Percentiles rank a stretch among this genome's conserved stretches.
These are phyloP conservation scores for Pseudophaeomoniella oleicola DNA, from an alignment of 2,329 filamentous ascomycete genomes.

Conservation along the genomic window DNA sequence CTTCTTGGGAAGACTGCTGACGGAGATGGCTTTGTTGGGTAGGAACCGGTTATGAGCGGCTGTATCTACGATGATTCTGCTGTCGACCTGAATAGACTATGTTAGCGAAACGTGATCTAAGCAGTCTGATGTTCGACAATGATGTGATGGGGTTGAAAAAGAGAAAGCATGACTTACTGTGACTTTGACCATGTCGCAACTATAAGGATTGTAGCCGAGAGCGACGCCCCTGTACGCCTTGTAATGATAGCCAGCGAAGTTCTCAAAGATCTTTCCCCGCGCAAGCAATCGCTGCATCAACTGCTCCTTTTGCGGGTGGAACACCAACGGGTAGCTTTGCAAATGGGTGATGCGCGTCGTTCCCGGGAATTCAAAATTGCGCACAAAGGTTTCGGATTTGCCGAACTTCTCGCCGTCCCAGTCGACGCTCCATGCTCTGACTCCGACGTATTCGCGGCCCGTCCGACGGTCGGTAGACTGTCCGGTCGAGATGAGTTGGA, in stretches of 20 bases:
- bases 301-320: conserved; percentile 24
- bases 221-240: conserved; percentile 33
- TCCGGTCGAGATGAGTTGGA: conserved; percentile 13
- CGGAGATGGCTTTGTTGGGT: conserved; percentile 20
- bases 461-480: conserved; percentile 1
- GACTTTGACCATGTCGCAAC: conserved; percentile 14
- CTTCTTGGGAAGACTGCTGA: conserved; percentile 4
- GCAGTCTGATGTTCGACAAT: too few species aligned
- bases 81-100: conserved; percentile 15
- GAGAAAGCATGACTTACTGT: neutral
- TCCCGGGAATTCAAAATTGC: conserved; percentile 20
- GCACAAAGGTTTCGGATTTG: conserved; percentile 14
- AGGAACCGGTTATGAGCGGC: conserved; percentile 35
- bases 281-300: conserved; percentile 25
- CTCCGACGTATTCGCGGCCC: conserved; percentile 4
- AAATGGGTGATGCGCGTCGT: conserved; percentile 28
- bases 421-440: conserved; percentile 15
- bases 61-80: conserved; percentile 37
- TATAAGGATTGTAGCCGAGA: conserved; percentile 14
- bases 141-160: too few species aligned
- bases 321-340: conserved; percentile 28
- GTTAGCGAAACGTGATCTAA: neutral
- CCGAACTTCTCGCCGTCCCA: conserved; percentile 24
- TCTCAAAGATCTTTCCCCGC: conserved; percentile 32
- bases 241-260: conserved; percentile 34